phyloP scores from a whole-genome alignment of 2,329 filamentous ascomycete species.

The Ceratocystis harringtonii region DNA sequence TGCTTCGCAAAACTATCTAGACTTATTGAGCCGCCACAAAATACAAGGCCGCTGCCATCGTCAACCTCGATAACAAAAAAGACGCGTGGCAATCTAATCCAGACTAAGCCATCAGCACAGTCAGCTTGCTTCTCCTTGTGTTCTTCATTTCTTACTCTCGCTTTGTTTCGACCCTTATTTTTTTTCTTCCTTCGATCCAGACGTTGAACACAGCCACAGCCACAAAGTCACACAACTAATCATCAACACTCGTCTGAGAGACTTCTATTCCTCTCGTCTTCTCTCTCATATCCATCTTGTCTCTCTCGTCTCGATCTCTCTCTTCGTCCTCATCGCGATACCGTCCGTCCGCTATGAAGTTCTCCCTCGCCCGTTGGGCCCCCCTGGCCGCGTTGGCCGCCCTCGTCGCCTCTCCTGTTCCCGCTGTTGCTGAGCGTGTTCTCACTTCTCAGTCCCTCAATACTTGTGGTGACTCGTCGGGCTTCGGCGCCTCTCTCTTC shows the following conservation, averaged over 20 bases:
- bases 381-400: slow-evolving; percentile 24
- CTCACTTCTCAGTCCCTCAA: slow-evolving; percentile 75
- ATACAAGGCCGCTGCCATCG: not conserved
- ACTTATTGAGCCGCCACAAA: not conserved
- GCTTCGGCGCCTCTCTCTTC: slow-evolving; percentile 79
- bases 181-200: not conserved
- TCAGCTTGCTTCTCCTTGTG: not conserved
- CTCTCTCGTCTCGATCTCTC: not conserved
- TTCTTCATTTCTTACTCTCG: not conserved
- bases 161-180: slow-evolving; percentile 1
- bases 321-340: not conserved
- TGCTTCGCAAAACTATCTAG: not conserved
- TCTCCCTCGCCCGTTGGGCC: slow-evolving; percentile 26
- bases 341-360: slow-evolving; percentile 27
- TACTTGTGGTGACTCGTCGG: slow-evolving; percentile 68
- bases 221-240: not conserved
- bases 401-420: slow-evolving; percentile 25
- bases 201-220: not conserved
- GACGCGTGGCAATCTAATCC: slow-evolving; percentile 2
- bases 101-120: not conserved
- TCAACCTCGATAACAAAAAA: not conserved
- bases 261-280: not conserved
- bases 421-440: slow-evolving; percentile 41
- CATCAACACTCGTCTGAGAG: not conserved
- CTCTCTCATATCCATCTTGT: not conserved